Conservation (phyloP, 2,329 filamentous ascomycete genomes). For the Colletotrichum sp. region DNA sequence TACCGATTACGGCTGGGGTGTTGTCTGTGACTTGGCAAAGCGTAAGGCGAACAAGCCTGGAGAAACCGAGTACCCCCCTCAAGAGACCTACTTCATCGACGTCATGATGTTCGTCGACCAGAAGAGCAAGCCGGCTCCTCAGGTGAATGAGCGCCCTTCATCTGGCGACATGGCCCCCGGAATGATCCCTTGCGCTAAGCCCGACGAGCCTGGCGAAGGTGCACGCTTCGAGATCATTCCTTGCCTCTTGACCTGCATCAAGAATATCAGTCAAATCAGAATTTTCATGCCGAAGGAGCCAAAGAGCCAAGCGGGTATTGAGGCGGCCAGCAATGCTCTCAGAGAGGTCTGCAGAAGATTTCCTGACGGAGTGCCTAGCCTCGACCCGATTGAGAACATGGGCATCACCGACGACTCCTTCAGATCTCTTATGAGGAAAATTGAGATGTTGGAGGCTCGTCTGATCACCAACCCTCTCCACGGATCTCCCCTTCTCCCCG, state of each 20-base stretch:
- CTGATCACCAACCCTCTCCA: conserved; percentile 90
- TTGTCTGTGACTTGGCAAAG: conserved; percentile 75
- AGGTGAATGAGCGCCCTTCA: conserved; percentile 31
- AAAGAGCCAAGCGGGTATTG: conserved; percentile 66
- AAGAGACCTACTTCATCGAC: conserved; percentile 83
- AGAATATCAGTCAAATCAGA: conserved; percentile 82
- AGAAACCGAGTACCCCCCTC: conserved; percentile 70
- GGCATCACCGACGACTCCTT: conserved; percentile 90
- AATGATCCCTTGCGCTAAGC: conserved; percentile 65
- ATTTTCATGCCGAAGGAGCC: conserved; percentile 84
- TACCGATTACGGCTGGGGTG: conserved; percentile 92
- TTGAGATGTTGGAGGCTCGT: conserved; percentile 92
- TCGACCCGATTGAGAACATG: conserved; percentile 98
- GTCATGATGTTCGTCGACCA: conserved; percentile 71
- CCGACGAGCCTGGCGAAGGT: conserved; percentile 50
- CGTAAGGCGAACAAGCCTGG: conserved; percentile 71
- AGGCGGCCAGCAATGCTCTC: conserved; percentile 71
- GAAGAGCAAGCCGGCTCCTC: conserved; percentile 50
- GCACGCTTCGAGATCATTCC: conserved; percentile 83
- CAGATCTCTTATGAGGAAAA: conserved; percentile 92
- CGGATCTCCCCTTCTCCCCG: conserved; percentile 82
- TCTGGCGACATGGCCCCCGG: conserved; percentile 64
- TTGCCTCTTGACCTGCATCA: conserved; percentile 83
- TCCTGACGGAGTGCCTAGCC: conserved; percentile 85
- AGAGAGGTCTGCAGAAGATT: conserved; percentile 86